Evolutionary conservation across 2,329 filamentous ascomycete species (phyloP), one percentile per base, ranked within the genome.

Genomic region (Botrytis byssoidea): DNA sequence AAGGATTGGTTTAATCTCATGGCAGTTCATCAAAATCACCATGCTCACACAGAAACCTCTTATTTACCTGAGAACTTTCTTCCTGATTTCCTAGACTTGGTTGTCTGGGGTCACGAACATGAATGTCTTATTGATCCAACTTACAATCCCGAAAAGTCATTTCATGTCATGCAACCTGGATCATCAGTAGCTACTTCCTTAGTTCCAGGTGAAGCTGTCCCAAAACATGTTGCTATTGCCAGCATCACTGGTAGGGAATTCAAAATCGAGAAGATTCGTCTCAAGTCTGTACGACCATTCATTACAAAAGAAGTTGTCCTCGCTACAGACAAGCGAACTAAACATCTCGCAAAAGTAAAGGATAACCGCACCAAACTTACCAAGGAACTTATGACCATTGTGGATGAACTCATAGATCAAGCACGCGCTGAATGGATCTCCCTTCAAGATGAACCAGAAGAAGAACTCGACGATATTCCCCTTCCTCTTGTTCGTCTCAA

Each of bases 71-170:
- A 99, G 80, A 94, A 92, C 78, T 96, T 98, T 79, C 85, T 99
- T 0, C 97, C 96, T 0, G 91, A 94, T 29, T 98, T 97, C 84
- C 85, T 99, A 76, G 92, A 99, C 80, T 86, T 99, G 7, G 90
- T 99, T 0, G 88, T 99, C 69, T 99, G 96, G 96, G 96, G 96
- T 4, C 96, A 99, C 79, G 96, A 99, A 82, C 96, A 99, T 80
- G 95, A 99, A 82, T 99, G 96, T 80, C 82, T 95, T 12, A 97
- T 99, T 76, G 91, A 97, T 63, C 96, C 96, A 0, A 85, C 86
- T 1, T 86, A 90, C 65, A 99, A 98, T 78, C 89, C 92, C 0
- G 94, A 97, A 79, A 97, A 92, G 66, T 92, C 92, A 0, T 99
- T 99, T 78, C 90, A 96, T 78, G 95, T 99, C 76, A 98, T 99